Conservation (phyloP, 306 rosid genomes). For the Datisca glomerata region DNA sequence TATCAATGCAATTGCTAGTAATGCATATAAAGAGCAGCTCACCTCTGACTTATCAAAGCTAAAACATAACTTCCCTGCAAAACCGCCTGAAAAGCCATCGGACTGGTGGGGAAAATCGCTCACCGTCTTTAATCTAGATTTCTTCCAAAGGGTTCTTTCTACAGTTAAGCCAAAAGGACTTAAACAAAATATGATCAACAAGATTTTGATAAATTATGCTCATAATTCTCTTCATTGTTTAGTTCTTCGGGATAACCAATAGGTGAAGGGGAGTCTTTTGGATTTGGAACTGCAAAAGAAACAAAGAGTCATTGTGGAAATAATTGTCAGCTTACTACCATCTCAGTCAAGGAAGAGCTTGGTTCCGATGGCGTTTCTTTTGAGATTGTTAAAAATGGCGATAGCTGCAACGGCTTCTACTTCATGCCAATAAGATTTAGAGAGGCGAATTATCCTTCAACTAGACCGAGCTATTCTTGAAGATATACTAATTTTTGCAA, state of each 20-base stretch:
- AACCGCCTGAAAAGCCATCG: conserved; percentile 55
- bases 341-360: conserved; percentile 81
- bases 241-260: conserved; percentile 38
- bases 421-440: conserved; percentile 74
- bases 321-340: conserved; percentile 67
- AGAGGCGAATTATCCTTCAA: conserved; percentile 80
- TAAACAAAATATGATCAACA: conserved; percentile 80
- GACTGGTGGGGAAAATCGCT: conserved; percentile 98
- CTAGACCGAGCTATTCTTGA: conserved; percentile 97
- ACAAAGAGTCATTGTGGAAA: conserved; percentile 77
- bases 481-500: conserved; percentile 80
- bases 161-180: conserved; percentile 84
- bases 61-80: conserved; percentile 60
- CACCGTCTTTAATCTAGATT: conserved; percentile 49
- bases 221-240: conserved; percentile 75
- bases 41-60: conserved; percentile 72
- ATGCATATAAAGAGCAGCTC: conserved; percentile 92
- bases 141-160: conserved; percentile 69
- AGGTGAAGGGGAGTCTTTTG: conserved; percentile 43
- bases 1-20: conserved; percentile 69
- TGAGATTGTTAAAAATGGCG: conserved; percentile 80
- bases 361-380: conserved; percentile 93
- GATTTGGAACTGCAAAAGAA: conserved; percentile 69
- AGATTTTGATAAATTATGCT: conserved; percentile 75
- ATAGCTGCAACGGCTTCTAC: conserved; percentile 60